A percentile compares a stretch with the other conserved stretches of the same genome.
Conservation (phyloP, 306 rosid genomes). For the Biancaea sappan region DNA sequence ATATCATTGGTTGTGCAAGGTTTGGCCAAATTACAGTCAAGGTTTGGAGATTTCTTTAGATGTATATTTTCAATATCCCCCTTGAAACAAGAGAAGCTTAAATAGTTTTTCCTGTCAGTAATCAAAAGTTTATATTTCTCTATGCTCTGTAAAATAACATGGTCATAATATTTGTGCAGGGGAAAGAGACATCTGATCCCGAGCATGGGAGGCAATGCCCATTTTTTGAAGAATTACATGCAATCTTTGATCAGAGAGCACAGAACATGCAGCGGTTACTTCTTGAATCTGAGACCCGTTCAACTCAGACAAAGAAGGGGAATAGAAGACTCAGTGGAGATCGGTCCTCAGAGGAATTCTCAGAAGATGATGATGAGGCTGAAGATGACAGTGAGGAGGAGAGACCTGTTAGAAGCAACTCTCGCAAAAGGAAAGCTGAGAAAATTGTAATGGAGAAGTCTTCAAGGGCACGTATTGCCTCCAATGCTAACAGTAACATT, state of each 20-base stretch:
- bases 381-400: slow-evolving; percentile 64
- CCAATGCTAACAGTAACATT: slow-evolving; percentile 34
- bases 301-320: slow-evolving; percentile 55
- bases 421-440: slow-evolving; percentile 60
- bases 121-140: neutral
- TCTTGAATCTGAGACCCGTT: slow-evolving; percentile 66
- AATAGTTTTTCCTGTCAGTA: neutral
- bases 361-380: slow-evolving; percentile 62
- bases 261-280: slow-evolving; percentile 69
- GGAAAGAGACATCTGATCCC: slow-evolving; percentile 84
- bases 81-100: no score
- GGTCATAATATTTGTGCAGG: slow-evolving; percentile 49
- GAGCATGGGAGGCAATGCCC: slow-evolving; percentile 76
- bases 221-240: slow-evolving; percentile 83
- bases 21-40: no score
- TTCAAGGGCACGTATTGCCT: slow-evolving; percentile 40
- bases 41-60: no score
- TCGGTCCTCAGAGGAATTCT: slow-evolving; percentile 66
- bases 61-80: no score
- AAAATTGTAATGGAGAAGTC: slow-evolving; percentile 45
- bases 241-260: slow-evolving; percentile 71
- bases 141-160: neutral
- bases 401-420: slow-evolving; percentile 54
- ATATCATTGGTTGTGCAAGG: neutral
- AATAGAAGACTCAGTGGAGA: slow-evolving; percentile 51